These are phyloP conservation scores for Cinnamomum chago DNA, from an alignment of 164 flowering plant species.

Conservation along the genomic window DNA sequence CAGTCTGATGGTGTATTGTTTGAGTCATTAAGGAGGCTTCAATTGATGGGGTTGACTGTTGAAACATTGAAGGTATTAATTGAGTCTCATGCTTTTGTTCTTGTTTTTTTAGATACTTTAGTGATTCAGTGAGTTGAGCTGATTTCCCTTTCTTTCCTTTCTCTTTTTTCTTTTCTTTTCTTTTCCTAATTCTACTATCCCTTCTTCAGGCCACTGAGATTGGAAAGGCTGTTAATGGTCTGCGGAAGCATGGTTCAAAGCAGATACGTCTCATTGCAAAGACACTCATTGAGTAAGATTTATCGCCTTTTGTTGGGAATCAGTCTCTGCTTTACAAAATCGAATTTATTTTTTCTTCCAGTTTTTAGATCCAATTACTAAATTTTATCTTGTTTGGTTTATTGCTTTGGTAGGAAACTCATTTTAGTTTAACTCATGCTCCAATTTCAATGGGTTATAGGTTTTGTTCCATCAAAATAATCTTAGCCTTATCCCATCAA, in stretches of 20 bases:
- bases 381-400: background rate
- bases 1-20: conserved; percentile 64
- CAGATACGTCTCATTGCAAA: conserved; percentile 53
- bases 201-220: conserved; percentile 72
- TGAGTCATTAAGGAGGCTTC: conserved; percentile 79
- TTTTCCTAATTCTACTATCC: background rate
- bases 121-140: background rate
- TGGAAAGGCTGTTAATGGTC: conserved; percentile 74
- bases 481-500: too few species aligned
- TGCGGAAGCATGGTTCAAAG: conserved; percentile 64
- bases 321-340: too few species aligned
- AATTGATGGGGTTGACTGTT: conserved; percentile 69
- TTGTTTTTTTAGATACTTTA: background rate
- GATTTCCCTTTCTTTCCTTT: background rate
- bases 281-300: conserved; percentile 58
- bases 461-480: too few species aligned
- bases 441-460: background rate
- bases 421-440: background rate
- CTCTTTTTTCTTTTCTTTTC: too few species aligned
- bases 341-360: too few species aligned
- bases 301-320: background rate
- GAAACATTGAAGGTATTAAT: conserved; percentile 58
- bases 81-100: background rate
- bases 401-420: background rate
- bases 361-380: too few species aligned